Base-by-base conservation (phyloP, 2,329 filamentous ascomycete genomes). In the Tolypocladium nubicola region DNA sequence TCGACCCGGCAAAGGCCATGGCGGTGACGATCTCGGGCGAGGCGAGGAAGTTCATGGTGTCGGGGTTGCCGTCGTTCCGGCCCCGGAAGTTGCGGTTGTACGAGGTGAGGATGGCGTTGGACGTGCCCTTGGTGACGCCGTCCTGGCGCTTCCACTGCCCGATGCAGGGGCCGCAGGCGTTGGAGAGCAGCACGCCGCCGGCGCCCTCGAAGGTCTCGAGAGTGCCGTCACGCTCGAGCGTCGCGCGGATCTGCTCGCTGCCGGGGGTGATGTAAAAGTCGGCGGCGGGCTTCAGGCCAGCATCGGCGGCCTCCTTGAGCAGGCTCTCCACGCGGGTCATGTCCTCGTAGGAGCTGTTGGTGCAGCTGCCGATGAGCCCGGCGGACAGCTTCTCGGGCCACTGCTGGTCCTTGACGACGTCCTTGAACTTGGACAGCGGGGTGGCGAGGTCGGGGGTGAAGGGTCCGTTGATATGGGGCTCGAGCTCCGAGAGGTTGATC, bases 1-100 rank as follows among this genome's bases (percentile, higher is more conserved):
- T 97, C 56, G 83, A 85, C 56, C 94, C 94, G 47, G 92, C 87
- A 74, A 96, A 99, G 14, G 90, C 84, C 86, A 99, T 93, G 54
- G 94, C 94, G 5, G 94, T 97, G 61, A 99, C 94, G 58, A 99
- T 84, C 74, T 99, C 94, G 8, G 94, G 94, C 0, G 92, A 97
- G 11, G 94, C 93, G 55, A 99, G 83, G 77, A 99, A 99, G 80
- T 97, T 99, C 92, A 97, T 97, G 10, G 94, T 99, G 47, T 88
- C 86, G 26, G 89, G 86, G 77, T 99, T 99, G 61, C 94, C 94
- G 69, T 99, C 94, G 71, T 99, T 99, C 63, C 94, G 89, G 60
- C 90, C 93, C 54, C 89, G 89, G 79, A 99, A 99, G 76, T 99
- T 99, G 60, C 94, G 89, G 81, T 99, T 99, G 79, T 97, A 99